Percentiles rank a stretch among this genome's conserved stretches.
phyloP scores from a whole-genome alignment of 2,329 filamentous ascomycete genomes.

The Colletotrichum lupini region DNA sequence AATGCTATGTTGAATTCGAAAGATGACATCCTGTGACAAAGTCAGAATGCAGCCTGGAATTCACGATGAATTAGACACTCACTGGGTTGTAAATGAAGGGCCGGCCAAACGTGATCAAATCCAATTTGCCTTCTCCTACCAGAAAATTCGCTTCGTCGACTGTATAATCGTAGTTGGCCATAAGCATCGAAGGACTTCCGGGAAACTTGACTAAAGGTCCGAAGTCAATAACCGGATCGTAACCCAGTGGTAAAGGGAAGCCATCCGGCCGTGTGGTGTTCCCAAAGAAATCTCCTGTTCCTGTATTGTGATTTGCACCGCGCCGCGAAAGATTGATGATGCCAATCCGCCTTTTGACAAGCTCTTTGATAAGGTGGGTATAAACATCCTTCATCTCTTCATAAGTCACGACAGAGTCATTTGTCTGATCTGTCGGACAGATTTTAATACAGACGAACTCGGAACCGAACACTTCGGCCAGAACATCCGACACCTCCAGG shows the following conservation, averaged over 20 bases:
- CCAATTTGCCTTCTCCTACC: slow-evolving; percentile 1
- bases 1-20: not conserved
- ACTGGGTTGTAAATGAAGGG: slow-evolving; percentile 31
- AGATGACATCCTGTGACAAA: not conserved
- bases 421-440: slow-evolving; percentile 59
- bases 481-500: slow-evolving; percentile 55
- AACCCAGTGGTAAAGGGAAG: not conserved
- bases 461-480: not conserved
- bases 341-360: slow-evolving; percentile 58
- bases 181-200: not conserved
- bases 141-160: slow-evolving; percentile 19
- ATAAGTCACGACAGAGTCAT: slow-evolving; percentile 51
- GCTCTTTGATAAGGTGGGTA: slow-evolving; percentile 55
- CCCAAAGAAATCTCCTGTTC: not conserved
- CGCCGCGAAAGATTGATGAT: slow-evolving; percentile 56
- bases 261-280: not conserved
- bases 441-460: slow-evolving; percentile 58
- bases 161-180: slow-evolving; percentile 20
- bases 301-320: slow-evolving; percentile 1
- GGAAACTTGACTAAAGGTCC: slow-evolving; percentile 14
- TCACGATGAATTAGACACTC: not conserved
- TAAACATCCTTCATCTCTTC: slow-evolving; percentile 45
- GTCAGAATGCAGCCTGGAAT: not conserved
- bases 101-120: slow-evolving; percentile 17
- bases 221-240: slow-evolving; percentile 23